Percentiles rank a stretch among this genome's conserved stretches.
These are phyloP conservation scores for Trichoderma citrinoviride DNA, from an alignment of 2,329 filamentous ascomycete species.

Conservation along the genomic window DNA sequence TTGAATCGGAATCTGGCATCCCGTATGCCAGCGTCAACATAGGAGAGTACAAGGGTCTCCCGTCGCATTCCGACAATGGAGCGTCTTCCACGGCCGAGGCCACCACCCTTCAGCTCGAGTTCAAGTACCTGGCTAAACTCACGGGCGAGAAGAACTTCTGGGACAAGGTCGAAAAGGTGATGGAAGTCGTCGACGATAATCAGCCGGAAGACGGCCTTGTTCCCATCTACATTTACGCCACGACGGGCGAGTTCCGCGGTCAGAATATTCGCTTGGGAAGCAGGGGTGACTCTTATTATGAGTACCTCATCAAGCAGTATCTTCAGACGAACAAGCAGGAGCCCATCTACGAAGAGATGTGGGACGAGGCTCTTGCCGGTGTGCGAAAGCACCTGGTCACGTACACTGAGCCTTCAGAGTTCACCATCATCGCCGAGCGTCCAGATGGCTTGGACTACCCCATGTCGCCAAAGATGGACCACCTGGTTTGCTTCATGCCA, in stretches of 20 bases:
- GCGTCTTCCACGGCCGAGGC: constrained; percentile 94
- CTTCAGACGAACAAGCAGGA: constrained; percentile 88
- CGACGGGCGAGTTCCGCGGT: constrained; percentile 74
- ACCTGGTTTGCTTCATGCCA: constrained; percentile 95
- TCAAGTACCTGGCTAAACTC: constrained; percentile 94
- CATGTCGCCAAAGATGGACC: constrained; percentile 91
- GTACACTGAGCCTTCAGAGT: constrained; percentile 74
- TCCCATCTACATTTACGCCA: constrained; percentile 85
- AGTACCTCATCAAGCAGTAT: constrained; percentile 98
- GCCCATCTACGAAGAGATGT: constrained; percentile 84
- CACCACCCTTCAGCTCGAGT: constrained; percentile 87
- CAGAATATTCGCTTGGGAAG: constrained; percentile 88
- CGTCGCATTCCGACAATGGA: constrained; percentile 79
- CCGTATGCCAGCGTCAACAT: constrained; percentile 91
- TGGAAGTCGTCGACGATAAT: constrained; percentile 85
- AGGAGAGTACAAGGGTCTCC: constrained; percentile 69
- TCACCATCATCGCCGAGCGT: constrained; percentile 88
- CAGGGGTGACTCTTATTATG: constrained; percentile 95
- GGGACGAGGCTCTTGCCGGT: constrained; percentile 80
- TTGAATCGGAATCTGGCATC: constrained; percentile 81
- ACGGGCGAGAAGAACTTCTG: constrained; percentile 92
- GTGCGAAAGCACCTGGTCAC: constrained; percentile 90
- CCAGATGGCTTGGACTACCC: constrained; percentile 65
- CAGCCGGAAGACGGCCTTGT: constrained; percentile 76
- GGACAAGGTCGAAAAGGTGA: constrained; percentile 87